Evolutionary conservation across 805 yeast species (phyloP), one percentile per base, ranked within the genome.

Genomic region (Spathaspora passalidarum): DNA sequence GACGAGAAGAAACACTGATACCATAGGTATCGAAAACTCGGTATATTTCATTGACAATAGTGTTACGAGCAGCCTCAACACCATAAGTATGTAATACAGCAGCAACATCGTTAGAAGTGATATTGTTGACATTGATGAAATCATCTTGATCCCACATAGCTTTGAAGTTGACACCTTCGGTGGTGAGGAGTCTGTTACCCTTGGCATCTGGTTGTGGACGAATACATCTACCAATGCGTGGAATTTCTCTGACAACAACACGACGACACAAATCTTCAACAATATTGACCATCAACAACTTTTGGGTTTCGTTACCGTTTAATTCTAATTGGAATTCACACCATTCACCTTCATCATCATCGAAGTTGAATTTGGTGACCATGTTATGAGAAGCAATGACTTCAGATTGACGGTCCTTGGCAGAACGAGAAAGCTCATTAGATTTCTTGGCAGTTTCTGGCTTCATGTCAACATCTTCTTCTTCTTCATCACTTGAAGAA

Each of bases 101-200:
- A 34, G 88, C 83, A 54, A 94, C 84, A 69, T 94, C 99, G 76
- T 94, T 94, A 7, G 97, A 90, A 1, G 86, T 78, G 58, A 94
- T 88, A 48, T 84, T 85, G 63, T 94, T 87, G 52, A 92, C 96
- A 59, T 91, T 86, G 55, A 94, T 80, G 68, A 94, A 90, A 52
- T 87, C 90, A 54, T 89, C 92, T 68, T 92, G 96, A 45, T 89
- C 96, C 98, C 99, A 94, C 96, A 94, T 89, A 43, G 97, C 95
- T 61, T 77, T 78, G 82, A 94, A 94, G 72, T 94, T 94, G 43
- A 94, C 99, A 70, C 99, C 99, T 69, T 95, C 99, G 18, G 99
- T 92, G 47, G 94, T 86, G 56, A 95, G 76, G 35, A 79, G 76
- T 56, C 96, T 83, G 56, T 80, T 81, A 40, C 86, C 88, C 14